A percentile compares a stretch with the other conserved stretches of the same genome.
These are phyloP conservation scores for Mixia osmundae DNA, from an alignment of 1,284 basidiomycete genomes.

Conservation along the genomic window DNA sequence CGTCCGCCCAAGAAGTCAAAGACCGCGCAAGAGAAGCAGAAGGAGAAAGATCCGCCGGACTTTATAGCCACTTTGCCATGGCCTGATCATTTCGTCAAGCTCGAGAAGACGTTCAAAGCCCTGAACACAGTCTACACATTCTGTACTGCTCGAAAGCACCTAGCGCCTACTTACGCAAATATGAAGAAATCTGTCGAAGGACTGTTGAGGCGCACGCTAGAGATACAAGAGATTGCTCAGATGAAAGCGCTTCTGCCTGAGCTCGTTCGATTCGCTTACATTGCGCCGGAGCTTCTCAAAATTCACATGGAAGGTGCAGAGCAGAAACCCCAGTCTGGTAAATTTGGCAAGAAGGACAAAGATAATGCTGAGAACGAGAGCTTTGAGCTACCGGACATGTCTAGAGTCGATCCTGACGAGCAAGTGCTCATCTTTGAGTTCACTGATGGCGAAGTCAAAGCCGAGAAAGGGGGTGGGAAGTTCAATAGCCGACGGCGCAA, in stretches of 20 bases:
- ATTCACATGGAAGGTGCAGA: slow-evolving; percentile 27
- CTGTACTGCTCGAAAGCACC: slow-evolving; percentile 52
- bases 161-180: slow-evolving; percentile 55
- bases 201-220: slow-evolving; percentile 49
- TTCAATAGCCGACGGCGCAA: slow-evolving; percentile 4
- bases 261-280: slow-evolving; percentile 58
- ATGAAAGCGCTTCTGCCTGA: slow-evolving; percentile 71
- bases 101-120: slow-evolving; percentile 30
- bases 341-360: slow-evolving; percentile 13
- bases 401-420: slow-evolving; percentile 11
- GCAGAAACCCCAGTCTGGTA: slow-evolving; percentile 10
- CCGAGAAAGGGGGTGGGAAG: slow-evolving; percentile 20
- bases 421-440: slow-evolving; percentile 23
- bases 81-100: slow-evolving; percentile 22
- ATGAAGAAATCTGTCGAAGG: slow-evolving; percentile 53
- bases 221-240: slow-evolving; percentile 52
- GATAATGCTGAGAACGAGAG: slow-evolving; percentile 1
- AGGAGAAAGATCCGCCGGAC: slow-evolving; percentile 6
- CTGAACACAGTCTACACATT: slow-evolving; percentile 77
- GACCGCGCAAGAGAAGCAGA: slow-evolving; percentile 5
- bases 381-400: slow-evolving; percentile 5
- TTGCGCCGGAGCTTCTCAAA: slow-evolving; percentile 38
- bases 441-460: slow-evolving; percentile 24
- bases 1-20: slow-evolving; percentile 1
- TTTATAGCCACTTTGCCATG: slow-evolving; percentile 15